A percentile compares a stretch with the other conserved stretches of the same genome.
phyloP scores from a whole-genome alignment of 331 rosid genomes.

The Rosa hybrid region DNA sequence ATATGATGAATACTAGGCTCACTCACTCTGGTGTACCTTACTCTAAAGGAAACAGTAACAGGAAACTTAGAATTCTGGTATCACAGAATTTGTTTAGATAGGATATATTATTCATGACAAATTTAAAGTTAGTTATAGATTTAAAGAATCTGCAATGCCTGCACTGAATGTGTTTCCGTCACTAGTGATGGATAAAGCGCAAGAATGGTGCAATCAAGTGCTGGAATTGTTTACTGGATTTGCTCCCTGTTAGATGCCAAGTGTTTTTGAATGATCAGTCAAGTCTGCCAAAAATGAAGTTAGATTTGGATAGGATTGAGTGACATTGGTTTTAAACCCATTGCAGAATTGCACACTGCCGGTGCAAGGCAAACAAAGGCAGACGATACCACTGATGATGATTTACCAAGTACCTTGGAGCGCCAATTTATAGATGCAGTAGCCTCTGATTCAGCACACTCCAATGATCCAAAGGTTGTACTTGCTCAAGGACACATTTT shows the following conservation, averaged over 20 bases:
- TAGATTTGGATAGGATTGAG: slow-evolving; percentile 2
- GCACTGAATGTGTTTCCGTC: not conserved
- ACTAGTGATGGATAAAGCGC: not conserved
- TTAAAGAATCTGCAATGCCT: not conserved
- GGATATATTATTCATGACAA: not conserved
- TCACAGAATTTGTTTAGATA: not conserved
- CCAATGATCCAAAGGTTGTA: slow-evolving; percentile 65
- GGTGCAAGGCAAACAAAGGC: slow-evolving; percentile 73
- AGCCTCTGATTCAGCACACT: slow-evolving; percentile 41
- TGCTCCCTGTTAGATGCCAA: slow-evolving; percentile 4
- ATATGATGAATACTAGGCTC: too few relatives aligned
- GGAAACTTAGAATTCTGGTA: not conserved
- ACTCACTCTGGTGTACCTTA: not conserved
- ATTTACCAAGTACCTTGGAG: slow-evolving; percentile 92
- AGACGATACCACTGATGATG: slow-evolving; percentile 85
- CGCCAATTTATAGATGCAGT: slow-evolving; percentile 71
- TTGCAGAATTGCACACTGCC: slow-evolving; percentile 83
- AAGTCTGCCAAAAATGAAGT: not conserved
- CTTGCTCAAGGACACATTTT: slow-evolving; percentile 18
- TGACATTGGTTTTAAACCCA: not conserved
- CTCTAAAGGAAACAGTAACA: not conserved
- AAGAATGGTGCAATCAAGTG: not conserved
- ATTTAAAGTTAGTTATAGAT: not conserved
- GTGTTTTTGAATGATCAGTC: not conserved
- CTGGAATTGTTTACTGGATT: not conserved